These are phyloP conservation scores for Podaxis sp. DNA, from an alignment of 768 basidiomycete genomes.

Conservation along the genomic window DNA sequence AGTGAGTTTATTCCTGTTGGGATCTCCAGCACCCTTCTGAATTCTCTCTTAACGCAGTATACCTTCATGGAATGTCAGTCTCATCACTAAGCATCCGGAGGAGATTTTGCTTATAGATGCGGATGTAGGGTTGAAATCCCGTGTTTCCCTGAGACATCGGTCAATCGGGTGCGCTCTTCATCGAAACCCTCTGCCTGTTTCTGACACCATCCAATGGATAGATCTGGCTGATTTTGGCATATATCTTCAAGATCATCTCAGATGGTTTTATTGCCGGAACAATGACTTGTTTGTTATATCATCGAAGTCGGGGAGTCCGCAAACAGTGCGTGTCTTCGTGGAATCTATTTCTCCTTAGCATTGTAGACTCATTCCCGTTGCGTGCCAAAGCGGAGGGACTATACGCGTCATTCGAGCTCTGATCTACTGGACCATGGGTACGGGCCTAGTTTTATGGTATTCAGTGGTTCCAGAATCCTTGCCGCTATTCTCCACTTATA, in stretches of 20 bases:
- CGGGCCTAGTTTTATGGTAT: constrained; percentile 8
- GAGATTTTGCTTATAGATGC: background rate
- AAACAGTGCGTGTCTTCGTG: background rate
- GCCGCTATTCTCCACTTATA: background rate
- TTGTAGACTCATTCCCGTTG: background rate
- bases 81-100: background rate
- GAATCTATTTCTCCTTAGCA: background rate
- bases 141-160: background rate
- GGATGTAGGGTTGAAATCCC: background rate
- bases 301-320: background rate
- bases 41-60: background rate
- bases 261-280: constrained; percentile 1
- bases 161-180: background rate
- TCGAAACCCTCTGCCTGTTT: background rate
- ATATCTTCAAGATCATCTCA: constrained; percentile 3
- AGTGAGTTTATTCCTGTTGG: background rate
- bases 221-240: constrained; percentile 5
- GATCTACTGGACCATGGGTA: constrained; percentile 8
- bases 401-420: background rate
- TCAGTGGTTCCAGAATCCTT: too few species aligned
- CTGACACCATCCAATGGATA: background rate
- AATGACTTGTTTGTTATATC: constrained; percentile 7
- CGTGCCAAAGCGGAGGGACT: background rate
- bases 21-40: background rate
- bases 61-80: constrained; percentile 6